phyloP scores from a whole-genome alignment of 179 eudicot species.

The Gypsophila paniculata region DNA sequence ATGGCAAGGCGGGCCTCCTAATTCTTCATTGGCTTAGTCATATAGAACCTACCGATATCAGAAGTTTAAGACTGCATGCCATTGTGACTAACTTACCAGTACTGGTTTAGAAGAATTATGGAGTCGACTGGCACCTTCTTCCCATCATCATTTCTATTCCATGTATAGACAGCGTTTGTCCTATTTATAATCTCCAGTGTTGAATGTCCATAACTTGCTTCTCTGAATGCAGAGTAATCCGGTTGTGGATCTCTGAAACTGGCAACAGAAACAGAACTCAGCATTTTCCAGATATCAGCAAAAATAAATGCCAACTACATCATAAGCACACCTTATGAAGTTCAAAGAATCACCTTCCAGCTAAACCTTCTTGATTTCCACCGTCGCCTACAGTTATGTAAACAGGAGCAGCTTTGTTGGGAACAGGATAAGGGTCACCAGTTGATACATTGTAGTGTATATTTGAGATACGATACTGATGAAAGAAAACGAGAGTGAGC shows the following conservation, averaged over 20 bases:
- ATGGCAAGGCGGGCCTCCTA: too few species aligned
- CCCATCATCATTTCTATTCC: slow-evolving; percentile 94
- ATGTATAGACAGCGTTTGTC: slow-evolving; percentile 81
- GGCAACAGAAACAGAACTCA: slow-evolving; percentile 21
- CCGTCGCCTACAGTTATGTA: slow-evolving; percentile 94
- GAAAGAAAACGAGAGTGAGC: slow-evolving; percentile 1
- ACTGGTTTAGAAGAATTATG: slow-evolving; percentile 55
- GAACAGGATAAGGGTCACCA: slow-evolving; percentile 52
- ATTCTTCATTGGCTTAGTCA: too few species aligned
- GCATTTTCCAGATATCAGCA: neutral
- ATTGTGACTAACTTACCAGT: slow-evolving; percentile 56
- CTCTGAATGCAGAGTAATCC: slow-evolving; percentile 84
- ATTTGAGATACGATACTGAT: slow-evolving; percentile 79
- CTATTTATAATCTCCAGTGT: slow-evolving; percentile 74
- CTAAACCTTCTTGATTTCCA: slow-evolving; percentile 94
- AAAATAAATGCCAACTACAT: too few species aligned
- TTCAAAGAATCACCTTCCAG: slow-evolving; percentile 46
- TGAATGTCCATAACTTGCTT: slow-evolving; percentile 89
- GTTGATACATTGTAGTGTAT: slow-evolving; percentile 52
- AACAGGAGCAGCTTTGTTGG: slow-evolving; percentile 71
- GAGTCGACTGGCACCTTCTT: slow-evolving; percentile 62
- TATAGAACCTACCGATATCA: neutral
- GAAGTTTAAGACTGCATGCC: too few species aligned
- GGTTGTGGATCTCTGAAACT: slow-evolving; percentile 95
- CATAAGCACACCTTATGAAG: too few species aligned